Base-by-base conservation (phyloP, 345 rosid genomes). In the Salix viminalis region DNA sequence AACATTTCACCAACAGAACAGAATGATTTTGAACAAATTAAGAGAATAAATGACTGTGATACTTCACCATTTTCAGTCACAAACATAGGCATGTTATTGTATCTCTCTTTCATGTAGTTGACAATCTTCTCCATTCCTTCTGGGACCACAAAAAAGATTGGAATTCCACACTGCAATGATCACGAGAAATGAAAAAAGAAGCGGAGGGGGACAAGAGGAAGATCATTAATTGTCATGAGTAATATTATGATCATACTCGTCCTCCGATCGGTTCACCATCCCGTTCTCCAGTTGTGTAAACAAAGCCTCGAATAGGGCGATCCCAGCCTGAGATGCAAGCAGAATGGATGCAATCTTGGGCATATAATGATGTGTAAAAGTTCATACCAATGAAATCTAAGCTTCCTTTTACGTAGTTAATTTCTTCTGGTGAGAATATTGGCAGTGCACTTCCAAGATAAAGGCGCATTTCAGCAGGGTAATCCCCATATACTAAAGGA, bases 321-420 rank as follows among this genome's bases (percentile, higher is more conserved):
- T 83, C 78, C 6, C 78, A 21, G 13, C 86, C 85, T 18, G 28
- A 65, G 50, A 3, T 14, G 65, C 87, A 86, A 69, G 83, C 41
- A 65, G 90, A 84, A 70, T 79, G 79, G 76, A 84, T 79, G 84
- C 89, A 88, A 65, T 88, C 89, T 79, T 75, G 84, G 70, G 86
- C 87, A 36, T 88, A 84, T 60, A 84, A 65, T 34, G 85, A 72
- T 52, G 83, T 36, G 73, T 88, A 84, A 74, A 86, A 89, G 77
- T 86, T 88, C 23, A 86, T 48, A 58, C 83, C 90, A 41, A 88
- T 84, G 81, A 84, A 88, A 65, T 88, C 89, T 12, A 75, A 56
- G 73, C 90, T 84, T 65, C 89, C 89, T 67, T 83, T 85, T 18
- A 88, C 44, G 36, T 44, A 75, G 58, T 73, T 65, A 18, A 67